Evolutionary conservation across 1,284 basidiomycete species (phyloP), one percentile per base, ranked within the genome.

Genomic region (Rhizoctonia solani): DNA sequence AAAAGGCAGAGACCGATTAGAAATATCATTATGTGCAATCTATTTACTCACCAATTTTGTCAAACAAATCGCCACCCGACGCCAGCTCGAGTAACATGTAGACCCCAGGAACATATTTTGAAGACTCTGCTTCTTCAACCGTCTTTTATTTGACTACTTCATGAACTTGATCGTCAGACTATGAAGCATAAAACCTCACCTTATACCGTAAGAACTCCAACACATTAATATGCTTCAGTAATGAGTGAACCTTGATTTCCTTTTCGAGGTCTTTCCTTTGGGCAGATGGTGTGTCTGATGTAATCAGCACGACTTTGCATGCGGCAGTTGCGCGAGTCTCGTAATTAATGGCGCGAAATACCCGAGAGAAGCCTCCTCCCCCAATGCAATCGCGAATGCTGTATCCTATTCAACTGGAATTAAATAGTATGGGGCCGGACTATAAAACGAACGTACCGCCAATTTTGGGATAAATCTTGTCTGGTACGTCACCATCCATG

Each of bases 41-140:
- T 73, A n/a, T 81, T 3, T 37, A 72, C 79, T 70, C 74, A 95
- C 95, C 91, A 69, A 99, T 98, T 81, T 98, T 98, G 79, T 99
- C 97, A 76, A 99, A 99, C 44, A 99, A 78, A 77, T 99, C 96
- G 0, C 97, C 96, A 49, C 95, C 95, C 0, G 88, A 88, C 0
- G 95, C 96, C 44, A 96, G 81, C 77, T 98, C 96, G 71, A 99
- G 80, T 27, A 98, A 79, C 82, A 99, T 93, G 75, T 98, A 99
- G 46, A 95, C 83, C 0, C 91, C 94, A 0, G 92, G 89, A 0
- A 88, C 78, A 73, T 87, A 92, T 0, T 77, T 74, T 3, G 80
- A 76, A 66, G 82, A 80, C 68, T 86, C 83, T 68, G 87, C 84
- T 41, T 82, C 78, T 68, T 94, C 92, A 0, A 93, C 86, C 1